Conservation (phyloP, 257 asterid species). For the Nemophila menziesii region DNA sequence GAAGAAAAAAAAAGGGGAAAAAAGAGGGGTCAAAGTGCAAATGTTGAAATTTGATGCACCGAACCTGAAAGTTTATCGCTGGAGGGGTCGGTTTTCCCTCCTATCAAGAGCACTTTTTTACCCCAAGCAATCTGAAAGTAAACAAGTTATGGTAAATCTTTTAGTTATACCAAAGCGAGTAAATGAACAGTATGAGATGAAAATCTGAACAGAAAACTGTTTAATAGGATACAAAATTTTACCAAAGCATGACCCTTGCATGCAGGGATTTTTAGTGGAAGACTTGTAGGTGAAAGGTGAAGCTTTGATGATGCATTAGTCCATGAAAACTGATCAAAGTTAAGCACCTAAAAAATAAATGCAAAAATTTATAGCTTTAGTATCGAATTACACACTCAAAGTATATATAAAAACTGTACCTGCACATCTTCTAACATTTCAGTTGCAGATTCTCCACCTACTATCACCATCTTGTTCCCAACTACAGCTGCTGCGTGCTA, state of each 20-base stretch:
- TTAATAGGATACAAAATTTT: slow-evolving; percentile 4
- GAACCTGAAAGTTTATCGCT: slow-evolving; percentile 78
- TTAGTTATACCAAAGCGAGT: neutral
- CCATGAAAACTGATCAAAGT: slow-evolving; percentile 83
- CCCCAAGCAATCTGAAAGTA: slow-evolving; percentile 81
- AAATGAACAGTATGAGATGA: neutral
- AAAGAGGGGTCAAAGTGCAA: slow-evolving; percentile 4
- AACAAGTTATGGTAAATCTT: neutral
- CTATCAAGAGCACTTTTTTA: slow-evolving; percentile 79
- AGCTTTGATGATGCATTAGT: slow-evolving; percentile 73
- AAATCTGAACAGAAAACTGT: neutral
- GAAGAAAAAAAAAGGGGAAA: slow-evolving; percentile 7
- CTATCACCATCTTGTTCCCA: slow-evolving; percentile 96
- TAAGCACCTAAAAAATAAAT: slow-evolving; percentile 48
- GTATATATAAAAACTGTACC: slow-evolving; percentile 29
- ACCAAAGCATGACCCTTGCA: slow-evolving; percentile 99
- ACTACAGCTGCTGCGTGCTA: slow-evolving; percentile 97
- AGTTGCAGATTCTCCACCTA: slow-evolving; percentile 86
- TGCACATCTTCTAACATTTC: slow-evolving; percentile 87
- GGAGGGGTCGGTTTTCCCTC: slow-evolving; percentile 86
- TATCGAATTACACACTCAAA: neutral
- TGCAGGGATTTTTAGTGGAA: slow-evolving; percentile 86
- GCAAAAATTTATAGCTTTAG: slow-evolving; percentile 1
- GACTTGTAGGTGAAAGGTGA: slow-evolving; percentile 79
- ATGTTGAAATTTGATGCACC: slow-evolving; percentile 11